phyloP scores from a whole-genome alignment of 805 yeast genomes.

The Priceomyces medius region DNA sequence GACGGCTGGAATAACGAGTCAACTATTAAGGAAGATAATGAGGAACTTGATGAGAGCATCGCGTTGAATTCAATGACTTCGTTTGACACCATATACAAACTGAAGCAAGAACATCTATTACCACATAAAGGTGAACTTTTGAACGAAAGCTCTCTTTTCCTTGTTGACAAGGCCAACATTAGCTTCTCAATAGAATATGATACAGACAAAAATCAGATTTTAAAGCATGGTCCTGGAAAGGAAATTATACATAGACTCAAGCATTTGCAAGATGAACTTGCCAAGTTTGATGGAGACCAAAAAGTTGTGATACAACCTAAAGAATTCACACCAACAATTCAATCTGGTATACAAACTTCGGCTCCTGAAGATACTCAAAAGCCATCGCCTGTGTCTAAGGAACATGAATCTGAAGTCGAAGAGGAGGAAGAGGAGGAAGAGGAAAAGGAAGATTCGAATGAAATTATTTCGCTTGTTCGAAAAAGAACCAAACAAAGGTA shows the following conservation, averaged over 20 bases:
- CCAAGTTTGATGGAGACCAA: slow-evolving; percentile 12
- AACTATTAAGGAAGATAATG: slow-evolving; percentile 17
- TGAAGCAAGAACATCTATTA: slow-evolving; percentile 1
- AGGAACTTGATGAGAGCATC: slow-evolving; percentile 9
- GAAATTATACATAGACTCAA: slow-evolving; percentile 16
- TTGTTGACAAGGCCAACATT: slow-evolving; percentile 12
- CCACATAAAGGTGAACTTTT: slow-evolving; percentile 7
- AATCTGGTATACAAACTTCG: too few relatives aligned
- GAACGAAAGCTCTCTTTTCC: slow-evolving; percentile 13
- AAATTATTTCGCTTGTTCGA: slow-evolving; percentile 40
- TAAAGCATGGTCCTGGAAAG: slow-evolving; percentile 16
- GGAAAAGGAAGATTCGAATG: slow-evolving; percentile 25
- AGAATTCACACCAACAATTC: too few relatives aligned
- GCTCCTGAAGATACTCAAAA: too few relatives aligned
- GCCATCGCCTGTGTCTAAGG: too few relatives aligned
- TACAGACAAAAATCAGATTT: slow-evolving; percentile 10
- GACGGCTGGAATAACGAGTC: slow-evolving; percentile 24
- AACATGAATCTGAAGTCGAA: too few relatives aligned
- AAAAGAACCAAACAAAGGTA: slow-evolving; percentile 12
- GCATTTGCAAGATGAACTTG: slow-evolving; percentile 11
- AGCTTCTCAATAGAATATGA: slow-evolving; percentile 18
- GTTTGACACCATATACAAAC: slow-evolving; percentile 12
- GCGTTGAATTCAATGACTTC: slow-evolving; percentile 1
- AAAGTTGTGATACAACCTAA: slow-evolving; percentile 2
- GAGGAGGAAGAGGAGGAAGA: slow-evolving; percentile 5